phyloP scores from a whole-genome alignment of 345 rosid species.

The Citrus sinensis region DVS_A1.0 CM039168.1:11052501-11053000 shows the following conservation, averaged over 20 bases:
- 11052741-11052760: neutral
- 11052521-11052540: no score
- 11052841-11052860: neutral
- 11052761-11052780: neutral
- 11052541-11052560: no score
- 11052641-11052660: neutral
- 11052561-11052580: no score
- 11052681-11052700: no score
- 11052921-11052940: neutral
- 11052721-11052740: neutral
- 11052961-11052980: neutral
- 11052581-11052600: no score
- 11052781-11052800: neutral
- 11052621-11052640: neutral
- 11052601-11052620: no score
- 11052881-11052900: neutral
- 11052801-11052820: neutral
- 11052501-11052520: no score
- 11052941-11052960: neutral
- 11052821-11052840: neutral
- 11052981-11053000: neutral
- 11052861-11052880: neutral
- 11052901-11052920: slow-evolving; percentile 1
- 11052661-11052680: neutral
- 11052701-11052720: neutral